Evolutionary conservation across 257 asterid species (phyloP).

Genomic region (Fraxinus anomala): DNA sequence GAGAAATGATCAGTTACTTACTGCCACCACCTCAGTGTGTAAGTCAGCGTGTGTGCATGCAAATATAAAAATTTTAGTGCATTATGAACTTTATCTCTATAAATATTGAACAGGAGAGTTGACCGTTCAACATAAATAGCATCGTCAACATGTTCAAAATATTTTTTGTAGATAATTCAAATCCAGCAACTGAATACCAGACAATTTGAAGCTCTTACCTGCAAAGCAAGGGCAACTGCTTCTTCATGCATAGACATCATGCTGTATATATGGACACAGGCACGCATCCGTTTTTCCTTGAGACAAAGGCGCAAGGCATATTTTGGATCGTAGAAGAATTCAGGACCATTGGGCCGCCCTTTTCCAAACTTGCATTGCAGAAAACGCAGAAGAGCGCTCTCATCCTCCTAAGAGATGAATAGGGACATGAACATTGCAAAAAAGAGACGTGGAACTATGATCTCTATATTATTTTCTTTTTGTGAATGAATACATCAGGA

Average conservation of each 20-base stretch:
- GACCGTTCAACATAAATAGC: constrained; percentile 11
- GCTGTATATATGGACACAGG: constrained; percentile 95
- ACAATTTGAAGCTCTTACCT: constrained; percentile 48
- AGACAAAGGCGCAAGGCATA: constrained; percentile 97
- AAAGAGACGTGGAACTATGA: constrained; percentile 16
- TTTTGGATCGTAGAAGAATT: constrained; percentile 92
- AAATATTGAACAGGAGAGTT: constrained; percentile 18
- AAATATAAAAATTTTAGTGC: background rate
- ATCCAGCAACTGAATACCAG: constrained; percentile 20
- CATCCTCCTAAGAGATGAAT: constrained; percentile 68
- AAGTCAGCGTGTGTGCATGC: background rate
- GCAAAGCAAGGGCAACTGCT: constrained; percentile 96
- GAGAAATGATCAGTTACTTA: background rate
- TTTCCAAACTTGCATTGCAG: constrained; percentile 92
- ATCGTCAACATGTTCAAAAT: background rate
- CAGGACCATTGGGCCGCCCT: constrained; percentile 75
- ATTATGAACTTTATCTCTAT: background rate
- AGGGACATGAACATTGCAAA: constrained; percentile 27
- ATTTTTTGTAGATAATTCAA: background rate
- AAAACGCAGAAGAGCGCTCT: constrained; percentile 93
- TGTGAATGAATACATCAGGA: background rate
- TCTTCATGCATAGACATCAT: constrained; percentile 99
- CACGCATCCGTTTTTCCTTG: constrained; percentile 87
- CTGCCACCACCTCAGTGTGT: background rate
- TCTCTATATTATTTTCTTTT: constrained; percentile 2